Conservation (phyloP, 331 rosid genomes). For the Prunus yedoensis region DNA sequence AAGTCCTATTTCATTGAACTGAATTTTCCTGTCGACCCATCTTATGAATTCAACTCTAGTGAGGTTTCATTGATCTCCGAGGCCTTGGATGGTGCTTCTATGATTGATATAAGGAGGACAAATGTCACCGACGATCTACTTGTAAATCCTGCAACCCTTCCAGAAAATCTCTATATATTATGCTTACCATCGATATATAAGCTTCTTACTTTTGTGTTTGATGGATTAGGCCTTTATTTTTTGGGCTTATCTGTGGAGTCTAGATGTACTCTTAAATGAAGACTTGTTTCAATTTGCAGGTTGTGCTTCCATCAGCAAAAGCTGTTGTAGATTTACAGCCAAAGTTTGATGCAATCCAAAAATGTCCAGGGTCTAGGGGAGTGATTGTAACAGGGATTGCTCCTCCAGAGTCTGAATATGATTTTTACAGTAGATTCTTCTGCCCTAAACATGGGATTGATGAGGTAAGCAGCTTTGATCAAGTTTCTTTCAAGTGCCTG, state of each 20-base stretch:
- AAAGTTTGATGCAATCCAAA: conserved; percentile 44
- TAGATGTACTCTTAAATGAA: not conserved
- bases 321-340: conserved; percentile 60
- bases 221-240: not conserved
- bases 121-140: conserved; percentile 33
- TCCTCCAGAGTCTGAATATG: conserved; percentile 59
- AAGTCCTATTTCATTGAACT: conserved; percentile 53
- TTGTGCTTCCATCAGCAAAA: conserved; percentile 53
- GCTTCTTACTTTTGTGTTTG: not conserved
- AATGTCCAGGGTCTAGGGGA: conserved; percentile 55
- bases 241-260: not conserved
- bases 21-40: conserved; percentile 48
- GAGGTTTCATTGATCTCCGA: conserved; percentile 42
- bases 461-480: conserved; percentile 46
- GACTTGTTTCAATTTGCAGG: conserved; percentile 43
- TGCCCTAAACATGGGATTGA: conserved; percentile 47
- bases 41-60: conserved; percentile 30
- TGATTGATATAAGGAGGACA: conserved; percentile 51
- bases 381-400: conserved; percentile 52
- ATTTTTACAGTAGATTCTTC: conserved; percentile 60
- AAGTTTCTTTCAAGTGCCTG: not conserved
- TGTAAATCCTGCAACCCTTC: conserved; percentile 38
- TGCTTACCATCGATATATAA: not conserved
- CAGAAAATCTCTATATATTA: not conserved
- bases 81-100: conserved; percentile 52